Evolutionary conservation across 371 early-diverging fungal genomes (phyloP).

Genomic region (Synchytrium microbalum): DNA sequence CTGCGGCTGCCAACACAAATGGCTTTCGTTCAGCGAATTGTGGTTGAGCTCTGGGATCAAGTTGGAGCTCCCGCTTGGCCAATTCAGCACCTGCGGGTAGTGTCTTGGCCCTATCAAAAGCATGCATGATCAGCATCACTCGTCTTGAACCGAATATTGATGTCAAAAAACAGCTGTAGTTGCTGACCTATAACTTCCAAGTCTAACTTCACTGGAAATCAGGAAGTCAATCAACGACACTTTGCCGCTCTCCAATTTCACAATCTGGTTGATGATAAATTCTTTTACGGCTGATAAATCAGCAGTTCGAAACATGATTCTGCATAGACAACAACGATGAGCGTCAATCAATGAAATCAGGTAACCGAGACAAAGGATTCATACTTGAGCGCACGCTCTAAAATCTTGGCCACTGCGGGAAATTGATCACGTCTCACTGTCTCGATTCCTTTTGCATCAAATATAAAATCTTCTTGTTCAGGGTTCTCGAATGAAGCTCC

Average conservation of each 20-base stretch:
- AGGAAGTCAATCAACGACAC: conserved; percentile 68
- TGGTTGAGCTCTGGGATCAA: conserved; percentile 65
- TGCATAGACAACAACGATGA: conserved; percentile 23
- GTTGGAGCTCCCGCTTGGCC: conserved; percentile 52
- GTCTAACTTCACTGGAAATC: conserved; percentile 74
- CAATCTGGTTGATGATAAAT: conserved; percentile 61
- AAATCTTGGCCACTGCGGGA: conserved; percentile 62
- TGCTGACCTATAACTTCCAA: conserved; percentile 55
- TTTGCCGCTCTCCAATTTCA: conserved; percentile 57
- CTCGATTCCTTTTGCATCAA: conserved; percentile 94
- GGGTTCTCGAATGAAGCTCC: conserved; percentile 70
- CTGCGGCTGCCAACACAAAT: conserved; percentile 68
- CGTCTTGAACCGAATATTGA: neutral
- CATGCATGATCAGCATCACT: conserved; percentile 1
- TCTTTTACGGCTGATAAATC: conserved; percentile 71
- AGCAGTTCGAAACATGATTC: conserved; percentile 66
- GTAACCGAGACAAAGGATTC: conserved; percentile 6
- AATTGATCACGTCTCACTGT: conserved; percentile 85
- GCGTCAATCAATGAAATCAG: neutral
- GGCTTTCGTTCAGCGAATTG: conserved; percentile 84
- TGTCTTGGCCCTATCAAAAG: conserved; percentile 19
- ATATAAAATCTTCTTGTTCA: conserved; percentile 51
- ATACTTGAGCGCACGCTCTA: conserved; percentile 68
- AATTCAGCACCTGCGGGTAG: conserved; percentile 73
- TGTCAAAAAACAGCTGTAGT: neutral